These are phyloP conservation scores for Gaeumannomyces tritici DNA, from an alignment of 2,329 filamentous ascomycete genomes.

Conservation along the genomic window DNA sequence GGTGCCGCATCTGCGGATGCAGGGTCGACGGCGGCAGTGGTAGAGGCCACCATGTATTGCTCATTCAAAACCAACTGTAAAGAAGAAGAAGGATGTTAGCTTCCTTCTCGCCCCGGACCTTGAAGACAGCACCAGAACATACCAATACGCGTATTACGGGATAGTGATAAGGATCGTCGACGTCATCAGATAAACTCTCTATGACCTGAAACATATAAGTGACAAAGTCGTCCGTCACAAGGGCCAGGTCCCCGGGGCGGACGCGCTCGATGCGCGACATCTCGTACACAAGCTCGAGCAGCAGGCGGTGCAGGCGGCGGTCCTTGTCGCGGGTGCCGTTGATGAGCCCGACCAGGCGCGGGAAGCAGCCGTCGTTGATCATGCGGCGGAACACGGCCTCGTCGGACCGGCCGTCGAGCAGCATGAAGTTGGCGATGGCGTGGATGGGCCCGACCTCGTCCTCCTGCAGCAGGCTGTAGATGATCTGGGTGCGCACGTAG, in stretches of 20 bases:
- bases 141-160: conserved; percentile 88
- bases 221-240: conserved; percentile 73
- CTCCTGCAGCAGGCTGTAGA: conserved; percentile 85
- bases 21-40: conserved; percentile 34
- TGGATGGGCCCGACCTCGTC: conserved; percentile 75
- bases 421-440: conserved; percentile 71
- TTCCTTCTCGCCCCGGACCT: too few relatives aligned
- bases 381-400: conserved; percentile 77
- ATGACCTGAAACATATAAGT: conserved; percentile 78
- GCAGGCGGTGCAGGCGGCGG: conserved; percentile 63
- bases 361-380: conserved; percentile 77
- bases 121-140: conserved; percentile 21
- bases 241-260: conserved; percentile 64
- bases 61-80: conserved; percentile 85
- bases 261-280: conserved; percentile 89
- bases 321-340: conserved; percentile 55
- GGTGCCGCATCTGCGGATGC: conserved; percentile 30
- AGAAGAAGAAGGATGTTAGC: conserved; percentile 1
- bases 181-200: conserved; percentile 78
- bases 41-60: conserved; percentile 84
- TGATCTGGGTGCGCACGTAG: conserved; percentile 86
- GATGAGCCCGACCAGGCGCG: conserved; percentile 74
- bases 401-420: conserved; percentile 75
- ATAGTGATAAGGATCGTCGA: conserved; percentile 90
- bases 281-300: conserved; percentile 88